phyloP scores from a whole-genome alignment of 148 eudicot genomes.

The Fagopyrum esculentum region DNA sequence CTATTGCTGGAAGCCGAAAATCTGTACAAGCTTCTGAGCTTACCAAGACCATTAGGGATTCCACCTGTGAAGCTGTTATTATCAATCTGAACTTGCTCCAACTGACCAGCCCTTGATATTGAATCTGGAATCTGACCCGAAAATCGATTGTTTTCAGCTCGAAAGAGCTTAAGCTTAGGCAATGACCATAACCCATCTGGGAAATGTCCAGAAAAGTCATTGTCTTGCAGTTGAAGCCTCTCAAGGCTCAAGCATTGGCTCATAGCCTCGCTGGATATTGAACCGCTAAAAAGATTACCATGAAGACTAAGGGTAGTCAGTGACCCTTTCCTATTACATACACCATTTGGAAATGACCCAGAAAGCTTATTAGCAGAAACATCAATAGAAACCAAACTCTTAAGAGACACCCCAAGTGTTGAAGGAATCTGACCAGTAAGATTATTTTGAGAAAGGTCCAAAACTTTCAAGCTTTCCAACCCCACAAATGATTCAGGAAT shows the following conservation, averaged over 20 bases:
- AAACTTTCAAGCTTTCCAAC: slow-evolving; percentile 33
- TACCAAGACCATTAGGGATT: slow-evolving; percentile 71
- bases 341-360: slow-evolving; percentile 55
- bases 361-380: slow-evolving; percentile 67
- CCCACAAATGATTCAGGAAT: slow-evolving; percentile 52
- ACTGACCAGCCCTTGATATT: slow-evolving; percentile 45
- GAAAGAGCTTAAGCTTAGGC: slow-evolving; percentile 66
- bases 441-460: slow-evolving; percentile 82
- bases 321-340: slow-evolving; percentile 37
- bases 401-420: slow-evolving; percentile 35
- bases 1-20: slow-evolving; percentile 79
- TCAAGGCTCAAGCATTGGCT: slow-evolving; percentile 54
- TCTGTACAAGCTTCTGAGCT: slow-evolving; percentile 59
- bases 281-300: slow-evolving; percentile 61
- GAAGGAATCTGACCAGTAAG: slow-evolving; percentile 61
- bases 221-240: slow-evolving; percentile 73
- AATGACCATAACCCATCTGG: slow-evolving; percentile 74
- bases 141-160: slow-evolving; percentile 80
- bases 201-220: slow-evolving; percentile 64
- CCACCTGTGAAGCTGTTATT: slow-evolving; percentile 65
- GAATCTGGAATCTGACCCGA: slow-evolving; percentile 64
- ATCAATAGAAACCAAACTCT: slow-evolving; percentile 65
- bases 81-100: slow-evolving; percentile 96
- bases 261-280: slow-evolving; percentile 34
- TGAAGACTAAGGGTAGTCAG: slow-evolving; percentile 50